phyloP scores from a whole-genome alignment of 495 filamentous ascomycete species.

The Neohortaea acidophila region DNA sequence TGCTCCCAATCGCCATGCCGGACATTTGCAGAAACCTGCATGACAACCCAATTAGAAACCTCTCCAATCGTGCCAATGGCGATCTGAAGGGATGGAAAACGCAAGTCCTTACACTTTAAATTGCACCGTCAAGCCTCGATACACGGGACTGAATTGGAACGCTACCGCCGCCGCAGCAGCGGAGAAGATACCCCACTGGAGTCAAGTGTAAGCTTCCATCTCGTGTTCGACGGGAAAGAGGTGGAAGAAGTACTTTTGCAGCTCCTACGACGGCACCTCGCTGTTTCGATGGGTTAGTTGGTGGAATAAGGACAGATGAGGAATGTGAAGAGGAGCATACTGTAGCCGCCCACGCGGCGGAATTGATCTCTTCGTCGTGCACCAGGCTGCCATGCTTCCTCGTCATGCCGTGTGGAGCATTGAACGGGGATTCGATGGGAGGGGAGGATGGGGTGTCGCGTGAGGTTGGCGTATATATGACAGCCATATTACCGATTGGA shows the following conservation, averaged over 20 bases:
- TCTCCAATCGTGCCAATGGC: constrained; percentile 1
- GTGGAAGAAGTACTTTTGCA: constrained; percentile 32
- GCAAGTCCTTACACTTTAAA: constrained; percentile 59
- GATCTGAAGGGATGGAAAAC: background rate
- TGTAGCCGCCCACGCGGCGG: constrained; percentile 46
- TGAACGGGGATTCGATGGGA: no score
- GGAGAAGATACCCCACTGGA: constrained; percentile 45
- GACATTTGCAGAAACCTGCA: constrained; percentile 69
- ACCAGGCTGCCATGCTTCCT: constrained; percentile 24
- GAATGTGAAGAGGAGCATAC: no score
- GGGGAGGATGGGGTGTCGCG: no score
- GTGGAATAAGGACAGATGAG: no score
- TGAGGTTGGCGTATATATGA: no score
- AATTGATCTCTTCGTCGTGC: constrained; percentile 41
- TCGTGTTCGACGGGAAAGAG: constrained; percentile 2
- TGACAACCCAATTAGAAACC: background rate
- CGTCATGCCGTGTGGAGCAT: constrained; percentile 11
- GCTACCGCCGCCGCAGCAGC: constrained; percentile 40
- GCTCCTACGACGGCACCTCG: constrained; percentile 46
- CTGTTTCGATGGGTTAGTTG: no score
- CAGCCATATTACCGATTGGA: no score
- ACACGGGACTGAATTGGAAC: constrained; percentile 52
- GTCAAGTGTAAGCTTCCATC: background rate
- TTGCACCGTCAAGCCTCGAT: constrained; percentile 68
- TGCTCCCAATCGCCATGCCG: constrained; percentile 70